phyloP scores from a whole-genome alignment of 768 basidiomycete species.

The Boletus eberwhitei region DNA sequence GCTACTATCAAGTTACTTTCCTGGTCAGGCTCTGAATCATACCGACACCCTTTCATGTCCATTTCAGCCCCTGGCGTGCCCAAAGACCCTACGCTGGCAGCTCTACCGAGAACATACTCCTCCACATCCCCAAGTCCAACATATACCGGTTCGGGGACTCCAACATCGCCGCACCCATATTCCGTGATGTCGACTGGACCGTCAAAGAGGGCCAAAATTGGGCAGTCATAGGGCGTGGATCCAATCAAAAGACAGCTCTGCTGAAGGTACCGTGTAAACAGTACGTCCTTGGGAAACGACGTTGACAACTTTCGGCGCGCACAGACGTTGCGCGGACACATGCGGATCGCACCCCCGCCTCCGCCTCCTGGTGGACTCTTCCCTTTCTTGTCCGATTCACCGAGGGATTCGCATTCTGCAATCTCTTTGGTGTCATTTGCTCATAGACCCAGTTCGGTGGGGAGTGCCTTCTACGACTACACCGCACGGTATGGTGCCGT shows the following conservation, averaged over 20 bases:
- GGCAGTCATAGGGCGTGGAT: slow-evolving; percentile 69
- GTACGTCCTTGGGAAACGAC: neutral
- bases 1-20: neutral
- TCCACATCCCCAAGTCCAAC: slow-evolving; percentile 47
- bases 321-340: slow-evolving; percentile 69
- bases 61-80: neutral
- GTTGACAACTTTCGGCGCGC: neutral
- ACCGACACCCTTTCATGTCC: neutral
- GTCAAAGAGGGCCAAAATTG: slow-evolving; percentile 63
- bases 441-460: slow-evolving; percentile 51
- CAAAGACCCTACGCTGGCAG: slow-evolving; percentile 5
- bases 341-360: slow-evolving; percentile 62
- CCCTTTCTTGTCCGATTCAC: slow-evolving; percentile 55
- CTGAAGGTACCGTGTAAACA: slow-evolving; percentile 50
- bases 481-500: slow-evolving; percentile 90
- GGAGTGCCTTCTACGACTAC: slow-evolving; percentile 86
- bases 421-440: slow-evolving; percentile 66
- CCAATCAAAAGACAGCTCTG: slow-evolving; percentile 57
- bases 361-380: slow-evolving; percentile 69
- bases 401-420: slow-evolving; percentile 45
- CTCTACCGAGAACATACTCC: slow-evolving; percentile 12
- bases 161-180: slow-evolving; percentile 43
- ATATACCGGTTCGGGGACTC: slow-evolving; percentile 61
- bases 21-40: neutral
- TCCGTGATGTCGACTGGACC: slow-evolving; percentile 56